Evolutionary conservation across 1,139 yeast species (phyloP), one percentile per base, ranked within the genome.

Genomic region (Zhuliangozyma blackwelliae): DNA sequence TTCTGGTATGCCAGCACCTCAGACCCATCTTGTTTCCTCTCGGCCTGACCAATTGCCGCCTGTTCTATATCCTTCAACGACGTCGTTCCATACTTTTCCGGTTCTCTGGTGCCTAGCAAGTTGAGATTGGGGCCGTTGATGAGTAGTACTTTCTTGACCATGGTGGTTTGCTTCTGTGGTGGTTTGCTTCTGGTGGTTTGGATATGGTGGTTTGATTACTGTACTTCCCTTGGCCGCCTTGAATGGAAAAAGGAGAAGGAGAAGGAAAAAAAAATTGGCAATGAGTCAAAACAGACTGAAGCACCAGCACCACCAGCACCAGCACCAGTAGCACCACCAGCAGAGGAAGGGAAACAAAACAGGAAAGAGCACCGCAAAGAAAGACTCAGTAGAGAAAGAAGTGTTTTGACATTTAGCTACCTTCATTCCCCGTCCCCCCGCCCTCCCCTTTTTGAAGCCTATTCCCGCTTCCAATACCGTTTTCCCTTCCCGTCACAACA

Each of bases 111-210:
- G 6, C 75, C 76, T 40, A 71, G 58, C 19, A 71, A 55, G 46
- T 71, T 71, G 48, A 71, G 58, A 48, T 71, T 71, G 34, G 77
- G 76, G 9, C 77, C 76, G 45, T 71, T 72, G 29, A 71, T 56
- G 20, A 71, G 57, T 25, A 71, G 55, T 11, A 70, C 68, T 44
- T 67, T 68, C 44, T 64, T 59, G 5, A 61, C 70, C 72, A 66
- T 64, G 11, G 20, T 37, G 27, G 7, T 23, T 23, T 10, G 25
- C 10, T 23, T 25, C 11, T 25, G 27, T 2, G 7, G 23, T 16
- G 13, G 27, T 21, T 23, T 19, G 29, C 2, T 7, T 8, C 5
- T 7, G 28, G 12, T 13, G 13, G 2, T 2, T 6, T 16, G 5
- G 10, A 2, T 25, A 33, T 33, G 7, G 22, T 9, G 10, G 3